Conservation (phyloP, 805 yeast species). For the Cyberlindnera mississippiensis region DNA sequence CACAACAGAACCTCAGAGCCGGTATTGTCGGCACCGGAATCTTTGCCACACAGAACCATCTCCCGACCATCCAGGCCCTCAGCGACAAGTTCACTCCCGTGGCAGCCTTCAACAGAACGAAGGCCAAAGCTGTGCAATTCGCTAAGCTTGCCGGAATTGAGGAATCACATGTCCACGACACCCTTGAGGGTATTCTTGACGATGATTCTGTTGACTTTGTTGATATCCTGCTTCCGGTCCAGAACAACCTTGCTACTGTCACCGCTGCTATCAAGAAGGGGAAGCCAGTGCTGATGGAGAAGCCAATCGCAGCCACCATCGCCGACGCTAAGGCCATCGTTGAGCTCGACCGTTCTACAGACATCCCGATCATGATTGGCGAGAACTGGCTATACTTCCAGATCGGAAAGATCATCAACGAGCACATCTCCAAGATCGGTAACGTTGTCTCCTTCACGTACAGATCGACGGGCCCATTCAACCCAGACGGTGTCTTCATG, state of each 20-base stretch:
- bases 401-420: slow-evolving; percentile 50
- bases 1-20: slow-evolving; percentile 8
- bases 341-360: slow-evolving; percentile 52
- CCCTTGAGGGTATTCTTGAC: slow-evolving; percentile 40
- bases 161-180: slow-evolving; percentile 32
- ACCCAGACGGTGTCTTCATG: slow-evolving; percentile 54
- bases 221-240: slow-evolving; percentile 89
- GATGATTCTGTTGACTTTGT: slow-evolving; percentile 70
- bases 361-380: slow-evolving; percentile 67
- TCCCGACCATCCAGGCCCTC: slow-evolving; percentile 61
- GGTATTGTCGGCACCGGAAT: slow-evolving; percentile 74
- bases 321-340: slow-evolving; percentile 81
- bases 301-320: slow-evolving; percentile 87
- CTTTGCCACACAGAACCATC: slow-evolving; percentile 80
- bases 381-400: slow-evolving; percentile 84
- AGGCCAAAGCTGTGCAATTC: slow-evolving; percentile 75
- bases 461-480: slow-evolving; percentile 71
- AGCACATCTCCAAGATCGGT: slow-evolving; percentile 69
- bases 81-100: slow-evolving; percentile 50
- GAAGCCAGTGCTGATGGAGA: slow-evolving; percentile 81
- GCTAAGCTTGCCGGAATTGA: slow-evolving; percentile 59
- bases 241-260: slow-evolving; percentile 65
- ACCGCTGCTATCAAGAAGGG: slow-evolving; percentile 64
- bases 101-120: slow-evolving; percentile 82
- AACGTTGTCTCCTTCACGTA: slow-evolving; percentile 64